A percentile compares a stretch with the other conserved stretches of the same genome.
Conservation (phyloP, 805 yeast species). For the Yamadazyma paraphyllophila region DNA sequence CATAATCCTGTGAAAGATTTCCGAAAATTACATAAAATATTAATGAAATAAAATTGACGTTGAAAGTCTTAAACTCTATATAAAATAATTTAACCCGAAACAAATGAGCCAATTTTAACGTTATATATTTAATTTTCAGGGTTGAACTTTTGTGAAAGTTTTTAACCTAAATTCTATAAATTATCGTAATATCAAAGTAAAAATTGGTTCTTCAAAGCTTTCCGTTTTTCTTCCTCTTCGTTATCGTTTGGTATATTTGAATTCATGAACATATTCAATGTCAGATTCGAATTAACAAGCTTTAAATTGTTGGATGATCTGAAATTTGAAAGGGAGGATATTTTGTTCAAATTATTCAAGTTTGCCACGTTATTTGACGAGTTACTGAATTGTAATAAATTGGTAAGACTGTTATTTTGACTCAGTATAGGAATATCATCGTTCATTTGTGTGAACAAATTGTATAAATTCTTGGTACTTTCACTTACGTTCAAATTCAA, state of each 20-base stretch:
- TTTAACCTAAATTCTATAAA: not conserved
- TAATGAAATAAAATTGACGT: too few relatives aligned
- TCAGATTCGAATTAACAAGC: conserved; percentile 11
- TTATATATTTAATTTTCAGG: too few relatives aligned
- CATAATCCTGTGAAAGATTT: not conserved
- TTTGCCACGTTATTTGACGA: conserved; percentile 11
- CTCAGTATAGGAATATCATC: conserved; percentile 20
- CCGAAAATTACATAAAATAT: not conserved
- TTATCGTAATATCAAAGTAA: conserved; percentile 5
- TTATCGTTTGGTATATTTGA: conserved; percentile 5
- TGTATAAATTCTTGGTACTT: conserved; percentile 30
- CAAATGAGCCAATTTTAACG: too few relatives aligned
- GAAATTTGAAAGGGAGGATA: conserved; percentile 12
- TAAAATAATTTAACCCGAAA: too few relatives aligned
- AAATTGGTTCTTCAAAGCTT: conserved; percentile 11
- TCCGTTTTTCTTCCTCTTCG: conserved; percentile 11
- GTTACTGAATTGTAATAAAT: conserved; percentile 23
- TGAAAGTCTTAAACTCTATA: too few relatives aligned
- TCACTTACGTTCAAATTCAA: conserved; percentile 20
- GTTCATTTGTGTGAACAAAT: conserved; percentile 26
- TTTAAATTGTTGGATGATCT: conserved; percentile 13
- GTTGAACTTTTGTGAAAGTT: too few relatives aligned
- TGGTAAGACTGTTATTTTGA: conserved; percentile 19
- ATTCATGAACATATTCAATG: conserved; percentile 15
- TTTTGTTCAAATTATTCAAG: conserved; percentile 9